A percentile compares a stretch with the other conserved stretches of the same genome.
These are phyloP conservation scores for Trichoderma orchidacearum DNA, from an alignment of 495 filamentous ascomycete species.

Conservation along the genomic window DNA sequence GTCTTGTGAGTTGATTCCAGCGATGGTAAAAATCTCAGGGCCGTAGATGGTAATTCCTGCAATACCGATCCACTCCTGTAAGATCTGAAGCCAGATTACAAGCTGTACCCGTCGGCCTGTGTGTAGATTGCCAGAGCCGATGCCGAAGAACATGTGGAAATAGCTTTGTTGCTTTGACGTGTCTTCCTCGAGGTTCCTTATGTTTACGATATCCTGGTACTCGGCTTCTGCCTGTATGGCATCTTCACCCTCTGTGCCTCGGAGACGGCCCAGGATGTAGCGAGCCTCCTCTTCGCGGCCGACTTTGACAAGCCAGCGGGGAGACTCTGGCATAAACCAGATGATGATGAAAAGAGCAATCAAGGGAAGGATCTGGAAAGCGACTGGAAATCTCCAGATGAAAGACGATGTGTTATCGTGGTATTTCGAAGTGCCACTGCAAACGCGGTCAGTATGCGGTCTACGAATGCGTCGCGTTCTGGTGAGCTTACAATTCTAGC, in stretches of 20 bases:
- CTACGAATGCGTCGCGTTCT: slow-evolving; percentile 33
- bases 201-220: slow-evolving; percentile 8
- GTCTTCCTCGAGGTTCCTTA: slow-evolving; percentile 5
- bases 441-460: slow-evolving; percentile 34
- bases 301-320: slow-evolving; percentile 23
- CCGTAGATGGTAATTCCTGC: slow-evolving; percentile 15
- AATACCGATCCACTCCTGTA: slow-evolving; percentile 27
- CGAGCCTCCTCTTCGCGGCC: slow-evolving; percentile 15
- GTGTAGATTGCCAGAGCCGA: slow-evolving; percentile 12
- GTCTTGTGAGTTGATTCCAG: slow-evolving; percentile 7
- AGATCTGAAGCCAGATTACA: slow-evolving; percentile 15
- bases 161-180: slow-evolving; percentile 8
- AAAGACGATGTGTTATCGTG: slow-evolving; percentile 25
- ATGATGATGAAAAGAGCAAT: slow-evolving; percentile 30
- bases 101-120: slow-evolving; percentile 12
- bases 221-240: slow-evolving; percentile 2
- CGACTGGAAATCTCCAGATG: slow-evolving; percentile 41
- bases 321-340: slow-evolving; percentile 34
- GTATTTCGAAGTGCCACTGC: slow-evolving; percentile 34
- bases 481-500: slow-evolving; percentile 40
- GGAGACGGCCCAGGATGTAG: slow-evolving; percentile 11
- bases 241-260: slow-evolving; percentile 1
- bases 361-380: slow-evolving; percentile 40
- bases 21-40: slow-evolving; percentile 10
- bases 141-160: slow-evolving; percentile 7